A percentile compares a stretch with the other conserved stretches of the same genome.
These are phyloP conservation scores for Venturia carpophila DNA, from an alignment of 2,329 filamentous ascomycete genomes.

Conservation along the genomic window DNA sequence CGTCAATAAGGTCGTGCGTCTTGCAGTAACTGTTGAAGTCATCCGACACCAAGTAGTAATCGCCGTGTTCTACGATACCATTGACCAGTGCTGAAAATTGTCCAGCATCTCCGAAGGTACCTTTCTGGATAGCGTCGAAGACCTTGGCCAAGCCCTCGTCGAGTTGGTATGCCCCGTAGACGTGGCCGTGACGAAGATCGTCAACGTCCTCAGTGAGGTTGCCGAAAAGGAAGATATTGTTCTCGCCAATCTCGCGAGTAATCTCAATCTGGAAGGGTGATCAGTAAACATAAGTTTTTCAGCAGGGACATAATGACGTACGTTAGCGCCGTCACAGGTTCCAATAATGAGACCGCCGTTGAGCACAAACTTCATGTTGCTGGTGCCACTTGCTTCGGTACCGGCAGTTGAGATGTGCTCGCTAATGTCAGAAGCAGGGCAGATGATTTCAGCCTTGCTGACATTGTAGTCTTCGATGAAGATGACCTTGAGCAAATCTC, in stretches of 20 bases:
- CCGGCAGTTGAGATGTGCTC: conserved; percentile 98
- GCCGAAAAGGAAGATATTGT: conserved; percentile 98
- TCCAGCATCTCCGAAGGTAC: conserved; percentile 69
- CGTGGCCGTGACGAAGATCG: conserved; percentile 83
- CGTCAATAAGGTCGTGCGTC: conserved; percentile 84
- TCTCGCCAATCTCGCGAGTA: conserved; percentile 89
- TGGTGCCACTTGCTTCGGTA: conserved; percentile 80
- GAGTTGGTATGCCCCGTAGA: conserved; percentile 70
- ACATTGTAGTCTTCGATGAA: conserved; percentile 99
- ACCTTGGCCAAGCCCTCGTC: conserved; percentile 72
- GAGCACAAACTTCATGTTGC: conserved; percentile 99
- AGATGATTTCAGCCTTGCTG: conserved; percentile 96
- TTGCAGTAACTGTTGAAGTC: conserved; percentile 94
- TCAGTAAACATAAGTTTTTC: not conserved
- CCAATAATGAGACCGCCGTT: conserved; percentile 97
- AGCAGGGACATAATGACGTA: conserved; percentile 41
- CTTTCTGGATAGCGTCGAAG: conserved; percentile 72
- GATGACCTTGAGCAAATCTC: conserved; percentile 91
- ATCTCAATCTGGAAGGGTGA: conserved; percentile 67
- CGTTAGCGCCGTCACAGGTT: conserved; percentile 95
- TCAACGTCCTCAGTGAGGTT: conserved; percentile 95
- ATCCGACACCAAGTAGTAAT: conserved; percentile 96
- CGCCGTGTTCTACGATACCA: conserved; percentile 83
- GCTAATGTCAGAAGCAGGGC: conserved; percentile 88
- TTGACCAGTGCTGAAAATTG: conserved; percentile 78